Evolutionary conservation across 345 rosid genomes (phyloP), one percentile per base, ranked within the genome.

Genomic region (Adansonia digitata): DNA sequence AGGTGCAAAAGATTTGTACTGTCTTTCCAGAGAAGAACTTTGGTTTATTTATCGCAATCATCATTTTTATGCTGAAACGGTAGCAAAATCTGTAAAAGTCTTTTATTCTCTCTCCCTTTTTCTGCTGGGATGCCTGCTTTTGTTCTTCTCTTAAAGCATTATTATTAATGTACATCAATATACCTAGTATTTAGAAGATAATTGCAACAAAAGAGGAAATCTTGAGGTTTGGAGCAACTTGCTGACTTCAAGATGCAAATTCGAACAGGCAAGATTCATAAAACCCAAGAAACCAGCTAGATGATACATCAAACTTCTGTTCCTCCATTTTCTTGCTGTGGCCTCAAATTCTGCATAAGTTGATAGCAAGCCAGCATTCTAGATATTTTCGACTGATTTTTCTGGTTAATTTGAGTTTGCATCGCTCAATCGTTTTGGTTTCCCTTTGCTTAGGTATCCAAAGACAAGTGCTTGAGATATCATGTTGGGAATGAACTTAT

Each of bases 401-500:
- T 48, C 22, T 3, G 35, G 42, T 74, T 72, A 37, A 7, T 61
- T 13, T 64, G 61, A 29, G 10, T 64, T 15, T 64, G 39, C 10
- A 55, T 70, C 52, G 43, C 68, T 71, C 15, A 61, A 51, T 18
- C 31, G 5, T 24, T 53, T 17, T 67, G 45, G 57, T 15, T 49
- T 56, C 51, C 49, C 68, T 46, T 74, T 60, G 37, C 15, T n/a
- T 83, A 93, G 97, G 85, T 93, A 89, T 74, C 94, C 93, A 15
- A 88, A 90, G 84, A 95, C 97, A 1, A 85, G 85, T 75, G 98
- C 98, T 10, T 93, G 98, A 98, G 92, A 89, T 65, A 91, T 95
- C 78, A 95, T 95, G 99, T 59, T 95, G 77, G 98, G 98, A 72
- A 95, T 95, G 98, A 95, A 93, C 72, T 72, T 93, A 74, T 93